These are phyloP conservation scores for Magnolia officinalis DNA, from an alignment of 164 flowering plant species.

Conservation along the genomic window DNA sequence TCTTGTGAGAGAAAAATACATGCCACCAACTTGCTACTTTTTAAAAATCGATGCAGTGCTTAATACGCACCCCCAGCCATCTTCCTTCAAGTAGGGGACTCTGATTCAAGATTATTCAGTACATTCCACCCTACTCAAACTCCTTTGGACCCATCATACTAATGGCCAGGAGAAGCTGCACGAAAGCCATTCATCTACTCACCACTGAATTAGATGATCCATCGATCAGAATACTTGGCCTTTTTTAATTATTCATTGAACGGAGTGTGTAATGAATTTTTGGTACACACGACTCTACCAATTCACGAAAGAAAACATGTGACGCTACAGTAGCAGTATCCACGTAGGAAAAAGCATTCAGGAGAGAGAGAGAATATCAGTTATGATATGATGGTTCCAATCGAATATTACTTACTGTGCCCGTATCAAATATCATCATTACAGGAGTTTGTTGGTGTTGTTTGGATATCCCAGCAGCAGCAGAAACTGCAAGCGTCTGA, in stretches of 20 bases:
- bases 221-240: too few relatives aligned
- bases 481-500: neutral
- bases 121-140: neutral
- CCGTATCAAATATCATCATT: slow-evolving; percentile 19
- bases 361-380: neutral
- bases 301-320: too few relatives aligned
- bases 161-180: too few relatives aligned
- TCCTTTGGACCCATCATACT: neutral
- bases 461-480: neutral
- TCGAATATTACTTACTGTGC: slow-evolving; percentile 10
- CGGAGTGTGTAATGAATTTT: neutral
- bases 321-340: too few relatives aligned
- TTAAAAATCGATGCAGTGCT: neutral
- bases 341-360: neutral
- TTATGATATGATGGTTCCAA: slow-evolving; percentile 6
- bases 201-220: neutral
- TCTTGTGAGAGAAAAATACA: neutral
- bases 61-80: neutral
- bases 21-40: neutral
- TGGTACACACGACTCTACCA: too few relatives aligned
- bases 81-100: neutral
- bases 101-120: neutral
- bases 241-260: neutral
- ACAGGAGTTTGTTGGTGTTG: neutral
- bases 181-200: neutral